Evolutionary conservation across 2,329 filamentous ascomycete genomes (phyloP).

Genomic region (Aspergillus tanneri): DNA sequence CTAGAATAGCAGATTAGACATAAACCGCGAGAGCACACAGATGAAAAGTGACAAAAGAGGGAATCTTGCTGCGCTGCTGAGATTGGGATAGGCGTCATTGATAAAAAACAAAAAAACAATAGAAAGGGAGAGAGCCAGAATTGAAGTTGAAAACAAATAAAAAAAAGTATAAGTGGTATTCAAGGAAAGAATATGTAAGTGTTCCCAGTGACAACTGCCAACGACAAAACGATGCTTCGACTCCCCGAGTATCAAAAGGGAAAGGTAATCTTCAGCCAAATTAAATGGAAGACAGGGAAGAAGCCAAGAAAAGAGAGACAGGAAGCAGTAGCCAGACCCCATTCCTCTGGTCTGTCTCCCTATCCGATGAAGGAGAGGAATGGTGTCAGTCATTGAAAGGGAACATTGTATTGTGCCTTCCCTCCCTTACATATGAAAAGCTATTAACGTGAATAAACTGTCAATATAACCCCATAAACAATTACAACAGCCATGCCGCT

Average conservation of each 20-base stretch:
- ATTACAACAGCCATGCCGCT: conserved; percentile 34
- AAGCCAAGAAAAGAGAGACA: conserved; percentile 22
- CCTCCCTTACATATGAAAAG: conserved; percentile 31
- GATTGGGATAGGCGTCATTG: conserved; percentile 34
- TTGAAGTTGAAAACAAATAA: too few species aligned
- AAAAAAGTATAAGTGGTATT: too few species aligned
- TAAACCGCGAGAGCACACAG: conserved; percentile 23
- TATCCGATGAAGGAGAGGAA: conserved; percentile 13
- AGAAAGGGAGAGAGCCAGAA: conserved; percentile 15
- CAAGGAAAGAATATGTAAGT: too few species aligned
- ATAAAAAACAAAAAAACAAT: conserved; percentile 22
- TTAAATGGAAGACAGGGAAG: conserved; percentile 20
- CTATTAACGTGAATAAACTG: conserved; percentile 44
- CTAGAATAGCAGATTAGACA: conserved; percentile 28
- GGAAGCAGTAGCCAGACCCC: conserved; percentile 20
- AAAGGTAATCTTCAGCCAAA: conserved; percentile 20
- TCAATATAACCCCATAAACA: conserved; percentile 42
- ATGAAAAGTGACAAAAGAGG: conserved; percentile 36
- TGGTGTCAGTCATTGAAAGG: conserved; percentile 26
- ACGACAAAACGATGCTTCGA: conserved; percentile 36
- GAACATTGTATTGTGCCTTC: conserved; percentile 33
- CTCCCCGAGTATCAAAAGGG: conserved; percentile 23
- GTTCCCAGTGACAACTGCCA: conserved; percentile 28
- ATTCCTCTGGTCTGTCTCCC: conserved; percentile 14
- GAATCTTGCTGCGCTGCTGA: conserved; percentile 44